phyloP scores from a whole-genome alignment of 2,329 filamentous ascomycete genomes.

The Allantophomopsis lycopodina region DNA sequence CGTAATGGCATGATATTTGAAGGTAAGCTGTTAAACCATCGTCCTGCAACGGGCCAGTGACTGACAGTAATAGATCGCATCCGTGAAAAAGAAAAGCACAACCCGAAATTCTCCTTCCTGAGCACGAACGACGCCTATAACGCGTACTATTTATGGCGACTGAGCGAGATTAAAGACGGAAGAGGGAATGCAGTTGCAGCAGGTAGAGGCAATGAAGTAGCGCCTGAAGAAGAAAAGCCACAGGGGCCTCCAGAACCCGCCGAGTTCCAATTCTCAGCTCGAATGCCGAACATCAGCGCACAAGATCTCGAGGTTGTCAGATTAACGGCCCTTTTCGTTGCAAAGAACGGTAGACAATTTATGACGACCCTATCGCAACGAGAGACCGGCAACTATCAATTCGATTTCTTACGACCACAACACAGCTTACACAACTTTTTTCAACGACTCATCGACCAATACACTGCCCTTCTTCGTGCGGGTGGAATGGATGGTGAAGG shows the following conservation, averaged over 20 bases:
- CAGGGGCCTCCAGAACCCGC: conserved; percentile 74
- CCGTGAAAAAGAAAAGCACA: conserved; percentile 68
- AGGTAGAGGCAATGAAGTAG: conserved; percentile 54
- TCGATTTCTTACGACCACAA: conserved; percentile 89
- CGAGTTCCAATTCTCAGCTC: conserved; percentile 84
- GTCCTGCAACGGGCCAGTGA: background rate
- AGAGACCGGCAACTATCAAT: conserved; percentile 84
- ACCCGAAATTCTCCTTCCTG: conserved; percentile 88
- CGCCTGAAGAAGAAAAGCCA: conserved; percentile 47
- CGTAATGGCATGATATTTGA: conserved; percentile 50
- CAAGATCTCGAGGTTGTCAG: conserved; percentile 68
- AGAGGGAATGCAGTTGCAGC: conserved; percentile 68
- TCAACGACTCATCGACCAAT: conserved; percentile 83
- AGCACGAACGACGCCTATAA: conserved; percentile 71
- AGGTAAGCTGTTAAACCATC: conserved; percentile 27
- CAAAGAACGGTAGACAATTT: conserved; percentile 83
- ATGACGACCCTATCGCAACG: conserved; percentile 82
- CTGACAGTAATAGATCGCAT: conserved; percentile 49
- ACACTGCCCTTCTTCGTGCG: conserved; percentile 62
- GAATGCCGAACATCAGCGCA: conserved; percentile 94
- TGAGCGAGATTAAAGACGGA: conserved; percentile 73
- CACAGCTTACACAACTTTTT: conserved; percentile 97
- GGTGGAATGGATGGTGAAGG: conserved; percentile 47
- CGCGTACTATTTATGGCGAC: conserved; percentile 80
- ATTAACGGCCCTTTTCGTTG: conserved; percentile 81